These are phyloP conservation scores for Nicotiana paniculata DNA, from an alignment of 257 asterid species.

Conservation along the genomic window DNA sequence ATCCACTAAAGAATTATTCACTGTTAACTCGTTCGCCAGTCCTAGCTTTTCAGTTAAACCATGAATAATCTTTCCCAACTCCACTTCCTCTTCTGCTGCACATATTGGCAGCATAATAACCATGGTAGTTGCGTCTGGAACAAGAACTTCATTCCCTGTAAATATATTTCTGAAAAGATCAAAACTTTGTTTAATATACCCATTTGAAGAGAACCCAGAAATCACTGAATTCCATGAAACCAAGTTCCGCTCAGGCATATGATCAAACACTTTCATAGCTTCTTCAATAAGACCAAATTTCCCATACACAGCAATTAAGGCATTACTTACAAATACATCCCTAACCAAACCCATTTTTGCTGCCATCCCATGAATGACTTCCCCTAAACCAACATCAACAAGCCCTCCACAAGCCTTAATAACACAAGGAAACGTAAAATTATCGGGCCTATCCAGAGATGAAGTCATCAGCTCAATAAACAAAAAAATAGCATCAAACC, in stretches of 20 bases:
- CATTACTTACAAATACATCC: conserved; percentile 24
- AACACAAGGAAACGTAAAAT: conserved; percentile 32
- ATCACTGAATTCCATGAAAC: conserved; percentile 26
- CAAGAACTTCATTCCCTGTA: background rate
- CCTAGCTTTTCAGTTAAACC: conserved; percentile 23
- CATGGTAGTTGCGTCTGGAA: conserved; percentile 26
- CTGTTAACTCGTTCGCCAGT: conserved; percentile 16
- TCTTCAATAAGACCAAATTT: conserved; percentile 15
- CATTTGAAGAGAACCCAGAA: conserved; percentile 16
- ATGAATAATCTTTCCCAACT: conserved; percentile 23
- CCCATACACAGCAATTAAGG: conserved; percentile 22
- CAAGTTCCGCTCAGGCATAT: conserved; percentile 26
- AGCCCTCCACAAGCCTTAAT: conserved; percentile 27
- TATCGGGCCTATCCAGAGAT: conserved; percentile 15
- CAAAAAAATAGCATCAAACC: conserved; percentile 12
- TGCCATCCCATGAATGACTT: conserved; percentile 20
- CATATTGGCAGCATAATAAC: conserved; percentile 28
- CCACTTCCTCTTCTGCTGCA: conserved; percentile 13
- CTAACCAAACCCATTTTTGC: conserved; percentile 12
- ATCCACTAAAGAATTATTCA: conserved; percentile 26
- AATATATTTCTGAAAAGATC: conserved; percentile 10
- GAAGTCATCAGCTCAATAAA: conserved; percentile 12
- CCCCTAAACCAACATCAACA: conserved; percentile 22
- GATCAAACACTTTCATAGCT: conserved; percentile 10
- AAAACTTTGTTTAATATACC: conserved; percentile 10